These are phyloP conservation scores for Mucor circinelloides DNA, from an alignment of 371 early-diverging fungal genomes.

Conservation along the genomic window DNA sequence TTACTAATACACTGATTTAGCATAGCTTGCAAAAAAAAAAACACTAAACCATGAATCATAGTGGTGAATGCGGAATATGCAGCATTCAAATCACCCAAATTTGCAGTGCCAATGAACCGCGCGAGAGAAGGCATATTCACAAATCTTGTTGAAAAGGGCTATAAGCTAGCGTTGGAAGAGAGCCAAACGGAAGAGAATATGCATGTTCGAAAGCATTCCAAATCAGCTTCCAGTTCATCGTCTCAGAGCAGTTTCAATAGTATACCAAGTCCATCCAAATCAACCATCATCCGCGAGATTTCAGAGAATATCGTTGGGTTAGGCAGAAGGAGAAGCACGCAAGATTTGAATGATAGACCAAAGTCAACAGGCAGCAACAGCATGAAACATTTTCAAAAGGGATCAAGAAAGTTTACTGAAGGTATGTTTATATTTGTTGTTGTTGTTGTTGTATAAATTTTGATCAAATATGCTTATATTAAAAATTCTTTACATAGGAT, in stretches of 20 bases:
- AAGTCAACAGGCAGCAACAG: neutral
- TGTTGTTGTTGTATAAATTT: neutral
- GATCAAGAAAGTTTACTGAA: conserved; percentile 12
- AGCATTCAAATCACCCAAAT: conserved; percentile 74
- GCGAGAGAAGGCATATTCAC: conserved; percentile 62
- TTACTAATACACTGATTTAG: neutral
- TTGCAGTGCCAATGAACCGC: conserved; percentile 57
- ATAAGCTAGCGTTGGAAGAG: conserved; percentile 9
- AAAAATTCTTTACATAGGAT: conserved; percentile 19
- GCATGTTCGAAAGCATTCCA: conserved; percentile 25
- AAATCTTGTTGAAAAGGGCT: conserved; percentile 47
- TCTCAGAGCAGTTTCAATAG: conserved; percentile 5
- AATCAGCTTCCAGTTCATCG: conserved; percentile 44
- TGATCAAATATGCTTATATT: conserved; percentile 17
- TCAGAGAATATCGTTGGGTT: conserved; percentile 32
- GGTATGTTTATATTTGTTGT: conserved; percentile 16
- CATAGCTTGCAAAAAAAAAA: neutral
- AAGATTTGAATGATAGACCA: conserved; percentile 16
- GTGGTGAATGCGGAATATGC: conserved; percentile 83
- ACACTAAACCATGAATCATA: conserved; percentile 1
- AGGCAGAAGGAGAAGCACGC: conserved; percentile 33
- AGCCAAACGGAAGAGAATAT: neutral
- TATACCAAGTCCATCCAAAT: conserved; percentile 31
- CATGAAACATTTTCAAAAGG: conserved; percentile 8
- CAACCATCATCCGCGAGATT: conserved; percentile 36